phyloP scores from a whole-genome alignment of 2,329 filamentous ascomycete genomes.

The Coniochaeta ligniaria region DNA sequence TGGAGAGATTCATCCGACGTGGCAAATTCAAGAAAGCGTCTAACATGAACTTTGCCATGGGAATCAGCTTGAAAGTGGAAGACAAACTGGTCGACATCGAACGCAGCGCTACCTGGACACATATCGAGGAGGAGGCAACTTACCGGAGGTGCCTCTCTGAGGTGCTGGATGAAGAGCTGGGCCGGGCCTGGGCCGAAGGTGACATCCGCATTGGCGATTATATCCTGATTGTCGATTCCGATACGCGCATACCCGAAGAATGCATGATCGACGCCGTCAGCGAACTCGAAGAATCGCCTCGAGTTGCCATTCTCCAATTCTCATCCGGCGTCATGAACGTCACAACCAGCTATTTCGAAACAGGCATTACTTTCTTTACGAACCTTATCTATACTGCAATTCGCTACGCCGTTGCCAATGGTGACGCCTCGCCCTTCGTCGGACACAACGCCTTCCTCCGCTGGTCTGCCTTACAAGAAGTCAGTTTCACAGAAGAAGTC shows the following conservation, averaged over 20 bases:
- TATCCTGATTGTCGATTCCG: slow-evolving; percentile 61
- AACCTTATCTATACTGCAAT: slow-evolving; percentile 72
- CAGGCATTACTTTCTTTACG: slow-evolving; percentile 71
- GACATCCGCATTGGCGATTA: slow-evolving; percentile 56
- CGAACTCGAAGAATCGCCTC: too few relatives aligned
- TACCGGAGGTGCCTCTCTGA: slow-evolving; percentile 42
- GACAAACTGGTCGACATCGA: slow-evolving; percentile 41
- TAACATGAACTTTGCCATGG: slow-evolving; percentile 68
- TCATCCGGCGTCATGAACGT: slow-evolving; percentile 72
- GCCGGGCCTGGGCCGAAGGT: slow-evolving; percentile 50
- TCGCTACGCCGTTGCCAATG: slow-evolving; percentile 60
- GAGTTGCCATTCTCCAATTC: slow-evolving; percentile 66
- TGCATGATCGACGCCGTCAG: too few relatives aligned
- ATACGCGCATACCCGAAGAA: slow-evolving; percentile 61
- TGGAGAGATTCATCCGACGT: slow-evolving; percentile 27
- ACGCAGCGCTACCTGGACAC: slow-evolving; percentile 10
- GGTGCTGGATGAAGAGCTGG: slow-evolving; percentile 41
- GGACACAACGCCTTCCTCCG: slow-evolving; percentile 71
- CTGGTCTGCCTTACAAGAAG: slow-evolving; percentile 42
- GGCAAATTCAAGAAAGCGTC: slow-evolving; percentile 53
- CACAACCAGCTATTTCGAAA: slow-evolving; percentile 64
- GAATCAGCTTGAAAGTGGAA: slow-evolving; percentile 55
- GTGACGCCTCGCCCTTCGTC: slow-evolving; percentile 69
- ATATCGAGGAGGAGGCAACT: slow-evolving; percentile 33
- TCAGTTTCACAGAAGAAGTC: slow-evolving; percentile 39